Conservation (phyloP, 2,329 filamentous ascomycete species). For the Ceratocystis lukuohia region DNA sequence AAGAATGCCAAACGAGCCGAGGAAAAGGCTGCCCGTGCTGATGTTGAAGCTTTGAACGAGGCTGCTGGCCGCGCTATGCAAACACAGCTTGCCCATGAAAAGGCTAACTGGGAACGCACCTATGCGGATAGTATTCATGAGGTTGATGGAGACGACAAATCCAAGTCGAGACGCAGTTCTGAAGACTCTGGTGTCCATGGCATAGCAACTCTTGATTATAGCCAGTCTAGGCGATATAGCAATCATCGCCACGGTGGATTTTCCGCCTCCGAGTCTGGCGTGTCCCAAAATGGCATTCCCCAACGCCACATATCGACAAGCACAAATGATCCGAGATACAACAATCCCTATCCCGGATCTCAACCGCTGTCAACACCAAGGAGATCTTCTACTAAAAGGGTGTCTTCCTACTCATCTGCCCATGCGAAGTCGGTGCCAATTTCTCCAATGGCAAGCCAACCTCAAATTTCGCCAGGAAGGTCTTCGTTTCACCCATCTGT, state of each 20-base stretch:
- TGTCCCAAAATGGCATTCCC: background rate
- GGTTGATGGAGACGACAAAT: background rate
- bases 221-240: background rate
- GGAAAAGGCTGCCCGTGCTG: constrained; percentile 37
- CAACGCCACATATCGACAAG: background rate
- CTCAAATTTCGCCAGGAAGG: background rate
- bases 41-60: constrained; percentile 52
- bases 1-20: constrained; percentile 40
- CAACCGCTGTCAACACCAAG: background rate
- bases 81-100: constrained; percentile 46
- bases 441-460: background rate
- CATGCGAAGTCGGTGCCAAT: background rate
- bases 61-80: constrained; percentile 56
- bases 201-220: background rate
- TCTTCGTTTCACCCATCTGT: background rate
- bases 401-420: background rate
- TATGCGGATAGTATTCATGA: constrained; percentile 42
- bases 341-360: background rate
- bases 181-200: constrained; percentile 14
- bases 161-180: constrained; percentile 9
- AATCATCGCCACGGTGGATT: background rate
- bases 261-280: background rate
- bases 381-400: background rate
- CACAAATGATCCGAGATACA: background rate
- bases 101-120: constrained; percentile 59